These are phyloP conservation scores for Tolypocladium ophioglossoides DNA, from an alignment of 2,329 filamentous ascomycete species.

Conservation along the genomic window DNA sequence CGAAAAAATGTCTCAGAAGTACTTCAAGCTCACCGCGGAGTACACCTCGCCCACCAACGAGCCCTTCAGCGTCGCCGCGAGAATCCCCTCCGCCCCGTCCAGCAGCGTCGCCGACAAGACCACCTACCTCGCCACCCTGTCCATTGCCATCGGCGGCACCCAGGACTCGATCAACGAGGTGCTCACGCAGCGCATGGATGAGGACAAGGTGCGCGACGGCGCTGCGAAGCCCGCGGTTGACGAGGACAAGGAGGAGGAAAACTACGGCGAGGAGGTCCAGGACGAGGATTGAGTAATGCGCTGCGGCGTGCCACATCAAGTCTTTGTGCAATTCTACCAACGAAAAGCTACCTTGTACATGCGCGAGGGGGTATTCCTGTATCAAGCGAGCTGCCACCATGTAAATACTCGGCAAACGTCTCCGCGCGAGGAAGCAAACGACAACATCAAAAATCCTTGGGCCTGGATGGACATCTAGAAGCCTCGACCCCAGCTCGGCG, in stretches of 20 bases:
- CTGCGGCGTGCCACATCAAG: neutral
- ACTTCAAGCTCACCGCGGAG: slow-evolving; percentile 29
- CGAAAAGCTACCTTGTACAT: neutral
- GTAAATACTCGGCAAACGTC: slow-evolving; percentile 8
- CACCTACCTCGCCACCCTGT: slow-evolving; percentile 48
- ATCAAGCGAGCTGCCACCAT: slow-evolving; percentile 11
- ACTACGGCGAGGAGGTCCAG: slow-evolving; percentile 77
- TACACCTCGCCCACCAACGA: slow-evolving; percentile 43
- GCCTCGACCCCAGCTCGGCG: slow-evolving; percentile 25
- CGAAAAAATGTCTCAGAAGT: neutral
- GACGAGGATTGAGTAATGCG: slow-evolving; percentile 42
- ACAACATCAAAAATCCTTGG: slow-evolving; percentile 4
- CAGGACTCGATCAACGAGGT: slow-evolving; percentile 60
- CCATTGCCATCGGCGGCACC: slow-evolving; percentile 42
- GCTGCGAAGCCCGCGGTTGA: slow-evolving; percentile 24
- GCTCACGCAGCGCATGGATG: slow-evolving; percentile 63
- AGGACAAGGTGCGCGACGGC: slow-evolving; percentile 48
- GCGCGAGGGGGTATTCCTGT: slow-evolving; percentile 14
- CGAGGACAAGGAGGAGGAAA: slow-evolving; percentile 56
- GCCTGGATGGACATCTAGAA: slow-evolving; percentile 15
- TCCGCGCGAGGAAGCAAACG: neutral
- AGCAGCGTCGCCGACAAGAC: slow-evolving; percentile 38
- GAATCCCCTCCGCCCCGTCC: slow-evolving; percentile 23
- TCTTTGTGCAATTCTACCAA: neutral
- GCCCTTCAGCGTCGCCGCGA: slow-evolving; percentile 31